Percentiles rank a stretch among this genome's conserved stretches.
These are phyloP conservation scores for Climacium dendroides DNA, from an alignment of 225 moss, liverwort and hornwort genomes.

Conservation along the genomic window DNA sequence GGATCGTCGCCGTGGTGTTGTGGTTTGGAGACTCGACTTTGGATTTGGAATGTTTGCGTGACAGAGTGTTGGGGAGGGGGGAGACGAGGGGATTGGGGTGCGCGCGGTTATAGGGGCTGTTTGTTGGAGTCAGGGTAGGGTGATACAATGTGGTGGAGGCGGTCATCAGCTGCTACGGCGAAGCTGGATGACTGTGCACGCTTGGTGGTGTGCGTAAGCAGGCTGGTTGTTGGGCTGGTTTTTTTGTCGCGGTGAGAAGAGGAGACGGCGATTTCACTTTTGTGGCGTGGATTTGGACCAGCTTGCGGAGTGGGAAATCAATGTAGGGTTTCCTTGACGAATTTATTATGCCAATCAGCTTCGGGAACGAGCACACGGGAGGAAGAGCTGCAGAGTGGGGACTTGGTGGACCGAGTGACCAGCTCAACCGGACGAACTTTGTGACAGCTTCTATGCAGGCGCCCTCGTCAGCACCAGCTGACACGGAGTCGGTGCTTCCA, in stretches of 20 bases:
- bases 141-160: slow-evolving; percentile 50
- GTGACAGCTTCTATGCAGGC: slow-evolving; percentile 37
- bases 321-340: slow-evolving; percentile 39
- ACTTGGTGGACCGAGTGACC: slow-evolving; percentile 6
- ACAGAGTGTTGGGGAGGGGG: background rate
- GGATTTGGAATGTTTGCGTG: background rate
- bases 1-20: background rate
- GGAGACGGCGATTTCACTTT: background rate
- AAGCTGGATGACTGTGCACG: slow-evolving; percentile 21
- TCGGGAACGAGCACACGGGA: slow-evolving; percentile 26
- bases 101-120: background rate
- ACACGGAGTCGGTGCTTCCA: slow-evolving; percentile 35
- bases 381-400: slow-evolving; percentile 25
- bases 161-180: slow-evolving; percentile 19
- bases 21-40: background rate
- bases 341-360: slow-evolving; percentile 27
- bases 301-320: slow-evolving; percentile 12
- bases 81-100: background rate
- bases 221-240: background rate
- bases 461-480: slow-evolving; percentile 38
- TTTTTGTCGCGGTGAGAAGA: background rate
- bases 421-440: slow-evolving; percentile 14
- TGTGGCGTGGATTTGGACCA: background rate
- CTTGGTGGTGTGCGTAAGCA: slow-evolving; percentile 4
- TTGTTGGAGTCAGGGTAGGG: background rate